Conservation (phyloP, 345 rosid genomes). For the Hibiscus syriacus region DNA sequence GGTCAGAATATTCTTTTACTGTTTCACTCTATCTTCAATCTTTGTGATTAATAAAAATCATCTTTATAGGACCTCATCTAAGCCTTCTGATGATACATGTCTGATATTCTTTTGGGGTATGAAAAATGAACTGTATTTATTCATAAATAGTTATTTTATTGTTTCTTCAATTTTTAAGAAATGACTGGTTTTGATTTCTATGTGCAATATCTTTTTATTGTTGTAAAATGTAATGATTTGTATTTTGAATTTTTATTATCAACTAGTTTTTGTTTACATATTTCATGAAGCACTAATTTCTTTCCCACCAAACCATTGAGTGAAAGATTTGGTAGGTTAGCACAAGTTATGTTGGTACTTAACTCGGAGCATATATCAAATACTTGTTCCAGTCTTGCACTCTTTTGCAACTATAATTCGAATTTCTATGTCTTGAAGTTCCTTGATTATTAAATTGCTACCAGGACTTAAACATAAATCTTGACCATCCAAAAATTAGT, state of each 20-base stretch:
- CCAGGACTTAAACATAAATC: constrained; percentile 71
- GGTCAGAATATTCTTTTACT: not conserved
- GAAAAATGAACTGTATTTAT: not conserved
- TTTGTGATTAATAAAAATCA: constrained; percentile 5
- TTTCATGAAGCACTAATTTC: not conserved
- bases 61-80: not conserved
- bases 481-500: too few species aligned
- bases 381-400: not conserved
- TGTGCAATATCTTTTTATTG: not conserved
- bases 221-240: not conserved
- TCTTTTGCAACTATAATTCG: not conserved
- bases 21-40: not conserved
- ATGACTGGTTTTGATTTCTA: not conserved
- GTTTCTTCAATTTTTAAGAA: not conserved
- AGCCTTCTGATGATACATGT: not conserved
- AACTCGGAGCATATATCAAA: not conserved
- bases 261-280: not conserved
- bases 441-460: constrained; percentile 4
- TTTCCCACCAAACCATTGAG: not conserved
- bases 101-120: not conserved
- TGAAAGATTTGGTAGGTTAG: not conserved
- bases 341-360: not conserved
- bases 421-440: not conserved
- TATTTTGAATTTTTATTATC: not conserved
- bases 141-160: not conserved